phyloP scores from a whole-genome alignment of 176 grass and related monocot genomes.

The Eleusine coracana region DNA sequence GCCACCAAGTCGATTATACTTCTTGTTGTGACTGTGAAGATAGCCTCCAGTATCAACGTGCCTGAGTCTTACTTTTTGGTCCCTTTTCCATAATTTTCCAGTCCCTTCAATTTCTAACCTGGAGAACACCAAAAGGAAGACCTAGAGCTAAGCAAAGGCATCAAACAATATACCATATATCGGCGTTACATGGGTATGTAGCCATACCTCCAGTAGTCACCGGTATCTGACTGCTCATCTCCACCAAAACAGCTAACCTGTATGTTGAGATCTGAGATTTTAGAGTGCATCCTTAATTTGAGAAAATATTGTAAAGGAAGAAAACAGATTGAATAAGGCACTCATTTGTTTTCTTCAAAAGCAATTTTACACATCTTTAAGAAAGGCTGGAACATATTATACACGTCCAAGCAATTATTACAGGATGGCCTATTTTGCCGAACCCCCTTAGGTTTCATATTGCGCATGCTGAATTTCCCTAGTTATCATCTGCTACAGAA shows the following conservation, averaged over 20 bases:
- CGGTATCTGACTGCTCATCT: slow-evolving; percentile 62
- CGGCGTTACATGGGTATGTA: not conserved
- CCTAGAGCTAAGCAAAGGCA: slow-evolving; percentile 15
- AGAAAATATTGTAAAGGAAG: slow-evolving; percentile 24
- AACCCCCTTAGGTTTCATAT: not conserved
- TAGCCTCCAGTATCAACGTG: slow-evolving; percentile 81
- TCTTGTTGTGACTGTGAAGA: slow-evolving; percentile 83
- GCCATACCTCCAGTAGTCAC: slow-evolving; percentile 75
- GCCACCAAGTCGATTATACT: slow-evolving; percentile 75
- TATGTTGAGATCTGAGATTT: slow-evolving; percentile 38
- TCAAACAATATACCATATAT: not conserved
- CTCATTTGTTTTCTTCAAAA: not conserved
- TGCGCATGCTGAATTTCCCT: not conserved
- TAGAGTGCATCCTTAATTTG: not conserved
- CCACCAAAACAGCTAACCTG: slow-evolving; percentile 84
- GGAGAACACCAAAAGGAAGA: slow-evolving; percentile 20
- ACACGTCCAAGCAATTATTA: not conserved
- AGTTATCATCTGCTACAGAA: not conserved
- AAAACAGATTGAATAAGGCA: not conserved
- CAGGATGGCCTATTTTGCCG: not conserved
- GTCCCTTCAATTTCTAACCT: slow-evolving; percentile 76
- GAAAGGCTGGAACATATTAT: not conserved
- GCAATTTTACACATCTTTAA: not conserved
- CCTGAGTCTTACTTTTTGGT: slow-evolving; percentile 62
- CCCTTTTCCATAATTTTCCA: slow-evolving; percentile 68